Conservation (phyloP, 257 asterid genomes). For the Jacaranda copaia region DNA sequence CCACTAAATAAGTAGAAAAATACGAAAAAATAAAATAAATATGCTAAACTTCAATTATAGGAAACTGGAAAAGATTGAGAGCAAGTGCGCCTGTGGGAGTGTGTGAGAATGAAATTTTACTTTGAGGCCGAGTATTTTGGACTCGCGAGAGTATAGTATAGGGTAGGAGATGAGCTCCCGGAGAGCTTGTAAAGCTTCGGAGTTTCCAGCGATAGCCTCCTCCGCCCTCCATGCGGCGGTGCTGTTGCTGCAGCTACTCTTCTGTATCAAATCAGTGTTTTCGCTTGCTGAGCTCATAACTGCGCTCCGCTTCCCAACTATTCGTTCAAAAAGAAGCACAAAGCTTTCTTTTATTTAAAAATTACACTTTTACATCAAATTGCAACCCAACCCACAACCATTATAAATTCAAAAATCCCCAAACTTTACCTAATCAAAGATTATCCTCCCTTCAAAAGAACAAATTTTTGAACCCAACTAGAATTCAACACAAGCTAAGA, state of each 20-base stretch:
- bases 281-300: conserved; percentile 15
- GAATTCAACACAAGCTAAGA: conserved; percentile 15
- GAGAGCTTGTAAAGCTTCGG: conserved; percentile 71
- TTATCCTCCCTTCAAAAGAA: background rate
- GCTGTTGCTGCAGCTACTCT: conserved; percentile 43
- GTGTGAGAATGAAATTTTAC: conserved; percentile 40
- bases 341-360: conserved; percentile 16
- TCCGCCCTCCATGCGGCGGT: conserved; percentile 70
- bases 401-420: background rate
- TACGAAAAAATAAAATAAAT: background rate
- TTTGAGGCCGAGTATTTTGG: conserved; percentile 73
- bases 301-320: background rate
- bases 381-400: conserved; percentile 25
- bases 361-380: background rate
- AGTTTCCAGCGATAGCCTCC: conserved; percentile 74
- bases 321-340: conserved; percentile 26
- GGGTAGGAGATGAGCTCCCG: conserved; percentile 80
- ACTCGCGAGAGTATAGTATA: conserved; percentile 62
- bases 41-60: background rate
- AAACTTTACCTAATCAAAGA: background rate
- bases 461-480: background rate
- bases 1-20: conserved; percentile 56
- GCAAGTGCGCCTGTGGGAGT: background rate
- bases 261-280: conserved; percentile 13
- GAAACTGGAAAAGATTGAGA: background rate